phyloP scores from a whole-genome alignment of 176 grass and related monocot genomes.

The Juncus effusus region DNA sequence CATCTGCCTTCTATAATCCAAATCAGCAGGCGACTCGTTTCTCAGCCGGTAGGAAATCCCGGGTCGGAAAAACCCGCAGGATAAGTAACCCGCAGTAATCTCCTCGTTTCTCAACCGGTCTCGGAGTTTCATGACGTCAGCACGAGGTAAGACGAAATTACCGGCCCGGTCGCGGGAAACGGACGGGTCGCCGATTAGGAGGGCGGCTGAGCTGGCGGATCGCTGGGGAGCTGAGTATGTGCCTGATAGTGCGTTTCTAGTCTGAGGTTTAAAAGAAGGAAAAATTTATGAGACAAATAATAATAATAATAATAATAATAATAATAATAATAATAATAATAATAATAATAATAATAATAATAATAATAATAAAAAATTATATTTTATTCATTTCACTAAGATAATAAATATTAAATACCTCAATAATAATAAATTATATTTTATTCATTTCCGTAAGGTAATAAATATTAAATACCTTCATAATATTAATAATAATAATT shows the following conservation, averaged over 20 bases:
- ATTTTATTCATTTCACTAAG: neutral
- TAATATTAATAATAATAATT: slow-evolving; percentile 17
- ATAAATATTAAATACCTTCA: too few species aligned
- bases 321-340: neutral
- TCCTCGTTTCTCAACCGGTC: slow-evolving; percentile 95
- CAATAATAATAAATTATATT: too few species aligned
- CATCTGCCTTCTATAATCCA: slow-evolving; percentile 90
- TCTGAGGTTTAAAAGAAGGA: slow-evolving; percentile 47
- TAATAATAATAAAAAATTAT: neutral
- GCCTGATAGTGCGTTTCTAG: slow-evolving; percentile 96
- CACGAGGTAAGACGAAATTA: slow-evolving; percentile 97
- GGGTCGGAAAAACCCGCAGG: slow-evolving; percentile 48
- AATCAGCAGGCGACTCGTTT: slow-evolving; percentile 48
- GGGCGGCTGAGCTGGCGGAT: slow-evolving; percentile 96
- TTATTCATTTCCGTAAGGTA: too few species aligned
- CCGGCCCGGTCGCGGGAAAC: slow-evolving; percentile 88
- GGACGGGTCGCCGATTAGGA: slow-evolving; percentile 95
- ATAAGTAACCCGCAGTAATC: slow-evolving; percentile 71
- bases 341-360: neutral
- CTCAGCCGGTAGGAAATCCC: slow-evolving; percentile 47
- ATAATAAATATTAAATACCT: too few species aligned
- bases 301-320: neutral
- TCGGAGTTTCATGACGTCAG: slow-evolving; percentile 97
- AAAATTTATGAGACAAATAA: neutral
- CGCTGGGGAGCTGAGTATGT: slow-evolving; percentile 96